A percentile compares a stretch with the other conserved stretches of the same genome.
Conservation (phyloP, 208 protist genomes). For the Strigomonas galati region DNA sequence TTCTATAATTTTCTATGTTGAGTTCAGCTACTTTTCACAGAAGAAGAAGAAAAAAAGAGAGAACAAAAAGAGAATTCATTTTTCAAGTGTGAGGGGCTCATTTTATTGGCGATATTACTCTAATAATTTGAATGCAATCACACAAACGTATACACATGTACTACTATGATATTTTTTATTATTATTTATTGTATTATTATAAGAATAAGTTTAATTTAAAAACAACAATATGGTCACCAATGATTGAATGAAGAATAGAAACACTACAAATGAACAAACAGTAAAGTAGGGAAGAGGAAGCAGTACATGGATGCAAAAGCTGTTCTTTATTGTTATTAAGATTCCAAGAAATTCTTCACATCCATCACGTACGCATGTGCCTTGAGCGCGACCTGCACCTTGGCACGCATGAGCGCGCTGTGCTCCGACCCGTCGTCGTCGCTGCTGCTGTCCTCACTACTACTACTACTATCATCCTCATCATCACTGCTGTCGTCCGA, state of each 20-base stretch:
- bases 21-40: too few relatives aligned
- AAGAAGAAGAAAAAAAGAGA: not conserved
- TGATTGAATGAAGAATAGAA: constrained; percentile 10
- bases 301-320: too few relatives aligned
- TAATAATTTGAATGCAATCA: too few relatives aligned
- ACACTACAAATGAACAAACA: constrained; percentile 4
- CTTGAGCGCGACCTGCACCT: constrained; percentile 49
- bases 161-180: too few relatives aligned
- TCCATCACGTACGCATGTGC: constrained; percentile 60
- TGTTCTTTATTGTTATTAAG: constrained; percentile 3
- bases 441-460: not conserved
- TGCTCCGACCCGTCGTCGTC: not conserved
- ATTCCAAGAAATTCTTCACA: constrained; percentile 57
- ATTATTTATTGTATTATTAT: too few relatives aligned
- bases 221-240: not conserved
- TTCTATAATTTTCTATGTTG: not conserved
- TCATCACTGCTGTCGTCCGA: not conserved
- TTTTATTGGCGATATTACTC: too few relatives aligned
- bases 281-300: not conserved
- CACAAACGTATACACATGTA: too few relatives aligned
- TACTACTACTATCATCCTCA: not conserved
- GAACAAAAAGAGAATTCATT: constrained; percentile 1
- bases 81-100: too few relatives aligned
- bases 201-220: too few relatives aligned
- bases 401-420: too few relatives aligned